Base-by-base conservation (phyloP, 2,329 filamentous ascomycete genomes). In the Harringtonia lauricola region DNA sequence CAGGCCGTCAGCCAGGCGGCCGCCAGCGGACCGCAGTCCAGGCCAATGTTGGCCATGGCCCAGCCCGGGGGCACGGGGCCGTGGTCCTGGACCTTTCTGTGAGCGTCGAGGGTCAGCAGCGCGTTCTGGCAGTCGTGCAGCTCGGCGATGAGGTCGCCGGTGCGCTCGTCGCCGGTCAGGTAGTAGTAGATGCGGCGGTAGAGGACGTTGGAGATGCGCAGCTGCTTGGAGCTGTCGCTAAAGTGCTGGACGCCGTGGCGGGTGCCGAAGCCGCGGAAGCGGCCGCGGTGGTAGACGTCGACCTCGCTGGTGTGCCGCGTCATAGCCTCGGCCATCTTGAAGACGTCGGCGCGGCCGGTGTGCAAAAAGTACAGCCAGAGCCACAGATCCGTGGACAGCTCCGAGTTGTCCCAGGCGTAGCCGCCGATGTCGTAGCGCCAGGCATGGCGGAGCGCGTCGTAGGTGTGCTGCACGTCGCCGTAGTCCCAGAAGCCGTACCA, bases 401-500 rank as follows among this genome's bases (percentile, higher is more conserved):
- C 76, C 0, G 71, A 76, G 52, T 81, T 81, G 39, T 80, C 76
- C 77, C 77, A 81, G 0, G 74, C 76, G 46, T 75, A 81, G 0
- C 77, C 77, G 4, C 77, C 77, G 17, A 81, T 57, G 37, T 81
- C 77, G 44, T 80, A 81, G 2, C 74, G 66, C 77, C 77, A 81
- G 1, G 64, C 64, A 48, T 80, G 76, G 6, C 76, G 63, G 53
- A 79, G 68, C 0, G 55, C 49, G 41, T 81, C 76, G 47, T 81
- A 81, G 0, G 74, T 72, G 51, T 81, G 77, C 64, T 76, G 75
- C 34, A 81, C 65, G 49, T 81, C 77, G 2, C 77, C 77, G 43
- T 77, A 65, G 47, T 81, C 75, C 56, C 70, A 71, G 60, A 80
- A 80, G 0, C 77, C 77, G 49, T 79, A 81, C 76, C 76, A 81